Base-by-base conservation (phyloP, 2,329 filamentous ascomycete species). In the Nemania serpens region DNA sequence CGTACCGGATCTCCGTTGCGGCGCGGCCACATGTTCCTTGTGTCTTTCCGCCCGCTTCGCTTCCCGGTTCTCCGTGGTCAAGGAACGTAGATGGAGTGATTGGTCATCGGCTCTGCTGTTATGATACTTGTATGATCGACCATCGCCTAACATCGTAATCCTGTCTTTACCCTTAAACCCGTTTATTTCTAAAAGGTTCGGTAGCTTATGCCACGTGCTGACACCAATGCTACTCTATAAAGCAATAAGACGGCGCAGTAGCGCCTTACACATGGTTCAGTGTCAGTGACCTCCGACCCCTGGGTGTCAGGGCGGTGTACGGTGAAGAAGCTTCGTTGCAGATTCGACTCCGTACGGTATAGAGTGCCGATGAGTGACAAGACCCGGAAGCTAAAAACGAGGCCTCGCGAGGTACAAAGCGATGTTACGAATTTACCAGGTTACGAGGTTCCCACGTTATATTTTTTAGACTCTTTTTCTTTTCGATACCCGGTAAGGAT, bases 171-270 rank as follows among this genome's bases (percentile, higher is more conserved):
- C 25, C 37, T 17, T n/a, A 34, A 17, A 3, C n/a, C n/a, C n/a
- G 37, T 29, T 17, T n/a, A n/a, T n/a, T n/a, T n/a, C n/a, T n/a
- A n/a, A n/a, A n/a, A n/a, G n/a, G n/a, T n/a, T n/a, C n/a, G n/a
- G n/a, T n/a, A n/a, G n/a, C 10, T 49, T 18, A 36, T 42, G 41
- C 25, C 29, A 33, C 34, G 20, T 20, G 43, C 20, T 49, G 45
- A 43, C 18, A 36, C 17, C 17, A 29, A 43, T 47, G 17, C 25
- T 39, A 58, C 46, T 11, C 46, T 15, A 11, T 29, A 22, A 52
- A 17, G 59, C 51, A 42, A 51, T 59, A 25, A 62, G 50, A 43
- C 50, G 59, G 59, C 59, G 18, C 50, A 62, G 51, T 55, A 62
- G 51, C 51, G 46, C 59, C 54, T 18, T 36, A 20, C n/a, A 48